These are phyloP conservation scores for Diaporthe sp. DNA, from an alignment of 2,329 filamentous ascomycete species.

Conservation along the genomic window DNA sequence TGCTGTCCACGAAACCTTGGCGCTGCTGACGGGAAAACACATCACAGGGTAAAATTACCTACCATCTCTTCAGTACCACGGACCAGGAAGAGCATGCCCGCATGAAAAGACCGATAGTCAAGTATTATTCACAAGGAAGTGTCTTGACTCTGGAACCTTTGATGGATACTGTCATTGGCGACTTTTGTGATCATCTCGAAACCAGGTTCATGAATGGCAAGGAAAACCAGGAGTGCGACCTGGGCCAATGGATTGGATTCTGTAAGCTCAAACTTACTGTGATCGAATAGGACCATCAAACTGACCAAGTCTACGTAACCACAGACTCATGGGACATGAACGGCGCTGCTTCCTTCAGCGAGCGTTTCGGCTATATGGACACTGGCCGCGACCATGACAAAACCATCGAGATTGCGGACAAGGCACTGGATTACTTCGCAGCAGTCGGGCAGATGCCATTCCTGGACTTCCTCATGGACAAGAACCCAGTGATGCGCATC, in stretches of 20 bases:
- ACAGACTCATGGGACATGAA: slow-evolving; percentile 4
- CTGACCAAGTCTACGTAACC: neutral
- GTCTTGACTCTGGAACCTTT: neutral
- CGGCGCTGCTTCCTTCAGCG: neutral
- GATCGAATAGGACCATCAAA: rapidly evolving
- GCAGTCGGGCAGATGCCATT: slow-evolving; percentile 48
- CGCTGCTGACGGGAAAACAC: neutral
- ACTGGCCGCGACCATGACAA: slow-evolving; percentile 53
- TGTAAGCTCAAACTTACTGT: neutral
- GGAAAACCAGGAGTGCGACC: neutral
- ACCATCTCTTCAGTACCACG: slow-evolving; percentile 1
- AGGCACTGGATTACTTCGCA: slow-evolving; percentile 51
- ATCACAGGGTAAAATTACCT: neutral
- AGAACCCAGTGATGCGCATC: slow-evolving; percentile 48
- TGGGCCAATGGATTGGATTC: slow-evolving; percentile 1
- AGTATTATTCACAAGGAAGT: neutral
- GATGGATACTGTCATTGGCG: neutral
- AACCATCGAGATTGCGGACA: slow-evolving; percentile 48
- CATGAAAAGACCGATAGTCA: neutral
- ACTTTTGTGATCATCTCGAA: slow-evolving; percentile 6
- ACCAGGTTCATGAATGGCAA: neutral
- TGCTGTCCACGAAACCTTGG: too few species aligned
- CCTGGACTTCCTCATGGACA: slow-evolving; percentile 48
- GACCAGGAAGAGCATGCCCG: slow-evolving; percentile 1
- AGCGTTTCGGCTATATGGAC: slow-evolving; percentile 57